Evolutionary conservation across 192 early-diverging fungal species (phyloP).

Genomic region (Endogone sp.): DNA sequence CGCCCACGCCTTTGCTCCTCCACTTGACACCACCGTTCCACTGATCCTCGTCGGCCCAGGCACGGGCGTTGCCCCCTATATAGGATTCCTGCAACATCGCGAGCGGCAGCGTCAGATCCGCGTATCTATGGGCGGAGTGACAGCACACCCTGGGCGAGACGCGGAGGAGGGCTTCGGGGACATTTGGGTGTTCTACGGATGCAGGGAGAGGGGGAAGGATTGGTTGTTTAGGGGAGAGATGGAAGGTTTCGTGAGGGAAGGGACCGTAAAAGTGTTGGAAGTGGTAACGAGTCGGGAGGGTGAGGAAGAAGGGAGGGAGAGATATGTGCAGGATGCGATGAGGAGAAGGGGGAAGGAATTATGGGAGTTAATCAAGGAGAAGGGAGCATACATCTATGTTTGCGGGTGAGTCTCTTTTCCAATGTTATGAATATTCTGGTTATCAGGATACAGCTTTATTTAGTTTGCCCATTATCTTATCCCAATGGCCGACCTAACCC

Average conservation of each 20-base stretch:
- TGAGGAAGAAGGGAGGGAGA: conserved; percentile 48
- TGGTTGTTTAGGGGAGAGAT: conserved; percentile 68
- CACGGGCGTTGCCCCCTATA: conserved; percentile 93
- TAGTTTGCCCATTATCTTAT: no score
- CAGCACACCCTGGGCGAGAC: conserved; percentile 13
- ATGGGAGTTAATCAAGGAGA: conserved; percentile 50
- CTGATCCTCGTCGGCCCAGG: conserved; percentile 90
- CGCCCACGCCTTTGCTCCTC: conserved; percentile 64
- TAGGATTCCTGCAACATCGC: conserved; percentile 84
- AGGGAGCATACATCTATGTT: conserved; percentile 67
- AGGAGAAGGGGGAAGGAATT: conserved; percentile 47
- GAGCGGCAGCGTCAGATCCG: conserved; percentile 40
- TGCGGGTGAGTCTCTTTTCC: conserved; percentile 53
- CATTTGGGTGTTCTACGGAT: conserved; percentile 81
- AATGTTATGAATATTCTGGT: conserved; percentile 4
- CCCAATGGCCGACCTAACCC: not conserved
- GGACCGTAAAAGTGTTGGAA: conserved; percentile 53
- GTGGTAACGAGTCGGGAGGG: conserved; percentile 64
- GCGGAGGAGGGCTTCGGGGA: conserved; percentile 44
- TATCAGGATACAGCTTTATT: conserved; percentile 5
- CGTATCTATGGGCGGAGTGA: conserved; percentile 25
- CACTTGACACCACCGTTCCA: conserved; percentile 50
- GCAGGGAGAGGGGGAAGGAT: conserved; percentile 62
- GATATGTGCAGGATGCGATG: conserved; percentile 87
- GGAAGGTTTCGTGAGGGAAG: conserved; percentile 35